phyloP scores from a whole-genome alignment of 768 basidiomycete species.

The Dacryopinax spathularia region DNA sequence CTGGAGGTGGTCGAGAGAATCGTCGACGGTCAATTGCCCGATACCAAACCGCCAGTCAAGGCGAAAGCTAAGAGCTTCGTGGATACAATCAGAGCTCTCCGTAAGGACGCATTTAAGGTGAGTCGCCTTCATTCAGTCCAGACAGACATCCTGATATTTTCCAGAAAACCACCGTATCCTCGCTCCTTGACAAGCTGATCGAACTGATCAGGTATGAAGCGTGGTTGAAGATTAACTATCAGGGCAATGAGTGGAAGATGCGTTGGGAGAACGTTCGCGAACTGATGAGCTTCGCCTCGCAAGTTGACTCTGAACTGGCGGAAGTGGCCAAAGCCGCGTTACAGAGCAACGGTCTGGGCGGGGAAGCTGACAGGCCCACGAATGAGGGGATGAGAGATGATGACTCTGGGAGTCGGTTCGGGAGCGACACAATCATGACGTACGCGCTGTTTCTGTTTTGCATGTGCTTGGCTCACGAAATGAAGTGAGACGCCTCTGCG shows the following conservation, averaged over 20 bases:
- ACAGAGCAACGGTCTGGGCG: too few relatives aligned
- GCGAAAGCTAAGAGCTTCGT: conserved; percentile 51
- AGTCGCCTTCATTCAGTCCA: conserved; percentile 7
- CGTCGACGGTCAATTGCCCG: conserved; percentile 42
- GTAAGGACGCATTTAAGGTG: conserved; percentile 42
- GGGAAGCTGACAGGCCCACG: too few relatives aligned
- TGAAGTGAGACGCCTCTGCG: conserved; percentile 45
- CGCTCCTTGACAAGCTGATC: conserved; percentile 46
- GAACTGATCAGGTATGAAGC: conserved; percentile 49
- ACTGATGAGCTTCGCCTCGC: conserved; percentile 61
- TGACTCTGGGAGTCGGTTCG: too few relatives aligned
- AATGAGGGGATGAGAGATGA: too few relatives aligned
- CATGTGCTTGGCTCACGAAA: too few relatives aligned
- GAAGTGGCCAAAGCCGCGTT: too few relatives aligned
- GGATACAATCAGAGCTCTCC: conserved; percentile 36
- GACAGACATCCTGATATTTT: not conserved
- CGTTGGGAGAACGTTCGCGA: conserved; percentile 81
- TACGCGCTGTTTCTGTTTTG: too few relatives aligned
- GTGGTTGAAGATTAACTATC: conserved; percentile 52
- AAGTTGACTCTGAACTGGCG: conserved; percentile 28
- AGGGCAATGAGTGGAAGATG: conserved; percentile 52
- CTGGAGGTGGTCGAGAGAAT: conserved; percentile 52
- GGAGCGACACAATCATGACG: too few relatives aligned
- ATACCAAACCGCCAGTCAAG: conserved; percentile 52
- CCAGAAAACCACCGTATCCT: conserved; percentile 46